A percentile compares a stretch with the other conserved stretches of the same genome.
phyloP scores from a whole-genome alignment of 352 stramenopile species.

The Globisporangium emineosum region DNA sequence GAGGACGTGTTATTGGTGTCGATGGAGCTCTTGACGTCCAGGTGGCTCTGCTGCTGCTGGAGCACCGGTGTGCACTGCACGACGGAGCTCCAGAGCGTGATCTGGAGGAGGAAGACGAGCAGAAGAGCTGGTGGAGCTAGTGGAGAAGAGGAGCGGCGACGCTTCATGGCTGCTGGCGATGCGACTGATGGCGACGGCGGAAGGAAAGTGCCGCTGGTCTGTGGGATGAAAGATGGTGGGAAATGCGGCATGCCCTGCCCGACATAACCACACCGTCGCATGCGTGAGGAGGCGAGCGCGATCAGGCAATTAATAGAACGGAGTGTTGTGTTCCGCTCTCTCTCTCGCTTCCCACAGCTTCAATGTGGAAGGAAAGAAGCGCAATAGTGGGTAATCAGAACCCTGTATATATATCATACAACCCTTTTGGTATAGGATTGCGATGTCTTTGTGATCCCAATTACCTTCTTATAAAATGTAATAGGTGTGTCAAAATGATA shows the following conservation, averaged over 20 bases:
- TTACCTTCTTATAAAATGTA: no score
- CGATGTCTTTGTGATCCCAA: background rate
- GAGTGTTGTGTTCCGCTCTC: background rate
- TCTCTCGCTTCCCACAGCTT: slow-evolving; percentile 7
- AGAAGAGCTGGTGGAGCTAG: background rate
- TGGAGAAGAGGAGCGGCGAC: background rate
- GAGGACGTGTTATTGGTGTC: background rate
- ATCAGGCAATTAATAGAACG: slow-evolving; percentile 1
- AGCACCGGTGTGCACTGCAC: background rate
- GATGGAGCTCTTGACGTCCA: slow-evolving; percentile 6
- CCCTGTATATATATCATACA: background rate
- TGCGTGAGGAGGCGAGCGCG: background rate
- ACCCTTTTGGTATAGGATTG: no score
- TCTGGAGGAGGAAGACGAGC: background rate
- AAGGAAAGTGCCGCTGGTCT: background rate
- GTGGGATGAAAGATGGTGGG: no score
- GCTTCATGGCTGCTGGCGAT: slow-evolving; percentile 1
- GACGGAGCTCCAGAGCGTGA: background rate
- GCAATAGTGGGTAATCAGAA: background rate
- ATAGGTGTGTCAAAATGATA: no score
- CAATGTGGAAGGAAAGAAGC: slow-evolving; percentile 8
- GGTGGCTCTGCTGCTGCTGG: background rate
- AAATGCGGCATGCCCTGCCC: background rate
- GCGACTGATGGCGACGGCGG: background rate
- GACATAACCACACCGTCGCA: background rate